Base-by-base conservation (phyloP, 352 stramenopile species). In the Globisporangium polare region DNA sequence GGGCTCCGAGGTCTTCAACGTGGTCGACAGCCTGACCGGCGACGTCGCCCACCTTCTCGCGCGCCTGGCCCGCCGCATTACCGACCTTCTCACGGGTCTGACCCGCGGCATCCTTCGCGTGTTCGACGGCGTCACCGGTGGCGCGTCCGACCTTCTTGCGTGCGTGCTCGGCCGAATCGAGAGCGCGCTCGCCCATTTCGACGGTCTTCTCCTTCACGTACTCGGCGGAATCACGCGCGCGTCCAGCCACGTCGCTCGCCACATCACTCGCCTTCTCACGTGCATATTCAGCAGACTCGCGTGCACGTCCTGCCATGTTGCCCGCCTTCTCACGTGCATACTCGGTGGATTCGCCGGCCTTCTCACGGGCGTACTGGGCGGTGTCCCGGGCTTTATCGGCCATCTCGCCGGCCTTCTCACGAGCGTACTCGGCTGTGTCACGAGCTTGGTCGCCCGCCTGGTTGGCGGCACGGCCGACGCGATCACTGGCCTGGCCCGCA, bases 91-190 rank as follows among this genome's bases (percentile, higher is more conserved):
- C 63, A n/a, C 66, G 71, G 13, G 74, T 69, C 29, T 78, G 76
- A 12, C 79, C 73, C 5, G 41, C 54, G 0, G 46, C n/a, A 15
- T 50, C 62, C 24, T 18, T 35, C 7, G 46, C 78, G 39, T 62
- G 58, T 1, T 61, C 66, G 9, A 33, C 49, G 1, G 50, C 61
- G 0, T 49, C 53, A 15, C 53, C 52, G 2, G 45, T 31, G 53
- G 77, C 72, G 15, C 77, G 63, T 12, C 77, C 69, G 64, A 80
- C 76, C 59, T 85, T 83, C 35, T 69, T 62, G 24, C 65, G 70
- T 22, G 74, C 71, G 39, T 77, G 76, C 9, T 86, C 67, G 22
- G 74, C 72, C 3, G 83, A 53, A 7, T 64, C 58, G n/a, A 29
- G 37, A 2, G 41, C 60, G 6, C 55, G 59, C 0, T 74, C 68